Evolutionary conservation across 1,139 yeast genomes (phyloP).

Genomic region (Debaryomyces robertsiae): DNA sequence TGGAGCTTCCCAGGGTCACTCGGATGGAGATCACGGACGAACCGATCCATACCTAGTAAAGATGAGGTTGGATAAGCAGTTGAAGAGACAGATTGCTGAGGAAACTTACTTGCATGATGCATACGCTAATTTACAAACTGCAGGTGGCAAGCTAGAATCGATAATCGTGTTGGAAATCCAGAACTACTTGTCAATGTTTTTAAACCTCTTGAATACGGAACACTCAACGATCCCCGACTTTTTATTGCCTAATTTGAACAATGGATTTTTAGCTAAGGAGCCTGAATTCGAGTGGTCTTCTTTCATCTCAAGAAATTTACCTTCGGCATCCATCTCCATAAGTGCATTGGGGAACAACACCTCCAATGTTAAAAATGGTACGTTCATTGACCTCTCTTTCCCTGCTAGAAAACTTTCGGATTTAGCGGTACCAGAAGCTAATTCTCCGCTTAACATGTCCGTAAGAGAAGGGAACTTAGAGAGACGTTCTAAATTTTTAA

Average conservation of each 20-base stretch:
- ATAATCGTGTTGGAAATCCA: constrained; percentile 87
- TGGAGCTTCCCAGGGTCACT: constrained; percentile 14
- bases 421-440: constrained; percentile 65
- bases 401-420: constrained; percentile 70
- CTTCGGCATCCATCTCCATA: constrained; percentile 33
- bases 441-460: constrained; percentile 69
- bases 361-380: constrained; percentile 37
- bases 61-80: constrained; percentile 69
- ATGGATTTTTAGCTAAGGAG: constrained; percentile 77
- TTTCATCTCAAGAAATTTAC: constrained; percentile 69
- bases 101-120: constrained; percentile 90
- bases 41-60: constrained; percentile 85
- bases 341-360: constrained; percentile 34
- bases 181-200: constrained; percentile 72
- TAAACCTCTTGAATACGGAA: constrained; percentile 67
- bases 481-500: constrained; percentile 85
- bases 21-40: constrained; percentile 42
- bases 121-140: constrained; percentile 78
- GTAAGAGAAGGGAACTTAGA: constrained; percentile 83
- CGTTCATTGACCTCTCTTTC: constrained; percentile 74
- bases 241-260: constrained; percentile 65
- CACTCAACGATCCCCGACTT: constrained; percentile 67
- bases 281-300: constrained; percentile 88
- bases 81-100: constrained; percentile 75
- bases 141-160: constrained; percentile 87